Base-by-base conservation (phyloP, 2,329 filamentous ascomycete genomes). In the Talaromyces sp. region DNA sequence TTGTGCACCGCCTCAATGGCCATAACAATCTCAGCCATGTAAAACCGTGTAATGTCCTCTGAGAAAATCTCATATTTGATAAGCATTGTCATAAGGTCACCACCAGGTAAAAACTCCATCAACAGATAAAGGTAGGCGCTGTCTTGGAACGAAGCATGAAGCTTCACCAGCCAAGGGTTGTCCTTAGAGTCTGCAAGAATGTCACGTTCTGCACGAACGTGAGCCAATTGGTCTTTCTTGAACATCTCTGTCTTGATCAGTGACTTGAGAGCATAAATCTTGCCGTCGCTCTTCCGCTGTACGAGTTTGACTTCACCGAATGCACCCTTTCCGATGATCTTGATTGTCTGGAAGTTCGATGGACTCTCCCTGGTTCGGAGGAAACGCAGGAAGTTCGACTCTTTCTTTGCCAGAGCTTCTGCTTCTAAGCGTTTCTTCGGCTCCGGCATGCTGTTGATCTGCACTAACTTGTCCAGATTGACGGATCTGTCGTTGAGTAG, bases 1-100 rank as follows among this genome's bases (percentile, higher is more conserved):
- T 96, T 96, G 77, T 99, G 94, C 41, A 99, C 94, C 13, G 94
- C 94, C 71, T 99, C 94, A 65, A 99, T 97, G n/a, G 94, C 94
- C 70, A 97, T 83, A 22, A 96, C 90, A 67, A 97, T 93, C 75
- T 99, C 93, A 22, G 94, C 94, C 84, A 99, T 99, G 77, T 99
- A 99, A 77, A 99, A 99, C 17, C 94, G 86, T 31, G 94, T 99
- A 65, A 99, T 97, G 66, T 99, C 94, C 74, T 97, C 93, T 0
- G 91, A 96, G 75, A 99, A 99, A 73, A 99, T 97, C 74, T 99
- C 94, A 70, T 99, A 99, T 81, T 97, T 99, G 80, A 99, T 99
- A 66, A 99, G 81, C 94, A 99, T 99, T 3, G 94, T 99, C 94
- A 99, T 99, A 73, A 99, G 76, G 78, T 99, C 94, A 74, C 94